These are phyloP conservation scores for Sporothrix protearum DNA, from an alignment of 2,329 filamentous ascomycete species.

Conservation along the genomic window DNA sequence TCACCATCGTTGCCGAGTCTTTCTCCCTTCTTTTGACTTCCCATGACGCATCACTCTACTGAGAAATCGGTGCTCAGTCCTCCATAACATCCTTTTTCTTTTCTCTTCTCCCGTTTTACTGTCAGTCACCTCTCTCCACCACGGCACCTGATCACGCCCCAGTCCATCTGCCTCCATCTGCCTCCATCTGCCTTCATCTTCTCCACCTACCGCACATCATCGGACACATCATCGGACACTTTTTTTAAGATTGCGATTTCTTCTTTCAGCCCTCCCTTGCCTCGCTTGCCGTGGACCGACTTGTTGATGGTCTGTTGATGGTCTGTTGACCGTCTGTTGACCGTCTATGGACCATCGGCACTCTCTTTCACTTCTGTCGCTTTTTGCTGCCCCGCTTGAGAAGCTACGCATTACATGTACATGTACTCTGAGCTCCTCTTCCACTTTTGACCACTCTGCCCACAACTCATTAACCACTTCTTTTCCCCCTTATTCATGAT, in stretches of 20 bases:
- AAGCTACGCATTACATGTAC: background rate
- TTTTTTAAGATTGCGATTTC: constrained; percentile 1
- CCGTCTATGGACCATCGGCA: background rate
- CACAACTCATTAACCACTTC: background rate
- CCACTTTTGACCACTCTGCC: no score
- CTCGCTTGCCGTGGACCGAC: background rate
- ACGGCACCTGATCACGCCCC: background rate
- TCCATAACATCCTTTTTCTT: no score
- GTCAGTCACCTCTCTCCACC: background rate
- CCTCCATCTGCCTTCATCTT: no score
- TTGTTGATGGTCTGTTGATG: no score
- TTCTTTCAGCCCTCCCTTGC: constrained; percentile 1
- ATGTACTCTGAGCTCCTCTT: background rate
- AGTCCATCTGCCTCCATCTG: background rate
- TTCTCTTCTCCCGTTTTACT: no score
- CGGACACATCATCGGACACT: constrained; percentile 6
- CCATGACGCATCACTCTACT: background rate
- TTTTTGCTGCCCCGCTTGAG: background rate
- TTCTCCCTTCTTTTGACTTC: background rate
- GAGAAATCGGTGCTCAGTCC: no score
- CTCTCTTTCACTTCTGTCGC: background rate
- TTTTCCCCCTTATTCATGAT: background rate
- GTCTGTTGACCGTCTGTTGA: no score
- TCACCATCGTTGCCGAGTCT: background rate
- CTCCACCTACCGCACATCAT: background rate